Evolutionary conservation across 208 protist genomes (phyloP).

Genomic region (Leishmania mexicana): DNA sequence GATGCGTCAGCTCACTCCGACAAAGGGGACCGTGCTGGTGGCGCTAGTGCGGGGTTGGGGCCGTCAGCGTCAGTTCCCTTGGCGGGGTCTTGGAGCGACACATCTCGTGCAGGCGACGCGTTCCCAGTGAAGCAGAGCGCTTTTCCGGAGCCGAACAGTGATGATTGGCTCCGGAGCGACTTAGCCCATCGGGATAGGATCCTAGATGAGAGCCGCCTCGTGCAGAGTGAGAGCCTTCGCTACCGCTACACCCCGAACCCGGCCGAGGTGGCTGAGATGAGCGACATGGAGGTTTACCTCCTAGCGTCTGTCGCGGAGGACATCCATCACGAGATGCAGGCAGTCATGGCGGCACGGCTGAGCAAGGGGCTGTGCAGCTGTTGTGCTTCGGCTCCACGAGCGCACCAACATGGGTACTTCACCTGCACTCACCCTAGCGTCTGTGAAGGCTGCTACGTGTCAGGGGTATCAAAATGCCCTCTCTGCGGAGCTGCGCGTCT

Average conservation of each 20-base stretch:
- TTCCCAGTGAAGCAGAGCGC: no score
- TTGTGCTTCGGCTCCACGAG: constrained; percentile 16
- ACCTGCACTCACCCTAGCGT: constrained; percentile 40
- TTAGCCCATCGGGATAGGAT: not conserved
- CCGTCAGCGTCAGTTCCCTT: not conserved
- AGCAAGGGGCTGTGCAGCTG: constrained; percentile 46
- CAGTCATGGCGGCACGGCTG: constrained; percentile 47
- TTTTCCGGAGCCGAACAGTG: not conserved
- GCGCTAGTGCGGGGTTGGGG: not conserved
- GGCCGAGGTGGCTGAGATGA: constrained; percentile 68
- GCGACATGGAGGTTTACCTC: constrained; percentile 73
- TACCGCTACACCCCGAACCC: constrained; percentile 67
- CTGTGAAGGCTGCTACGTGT: constrained; percentile 40
- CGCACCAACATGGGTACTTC: constrained; percentile 23
- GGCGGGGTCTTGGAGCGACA: not conserved
- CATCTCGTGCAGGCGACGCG: not conserved
- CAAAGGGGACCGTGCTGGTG: not conserved
- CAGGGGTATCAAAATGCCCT: constrained; percentile 39
- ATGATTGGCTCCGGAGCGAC: not conserved
- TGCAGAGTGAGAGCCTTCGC: constrained; percentile 50
- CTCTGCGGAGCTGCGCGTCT: constrained; percentile 46
- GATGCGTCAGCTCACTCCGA: not conserved
- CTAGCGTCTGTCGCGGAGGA: constrained; percentile 43
- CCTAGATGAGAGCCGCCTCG: constrained; percentile 40
- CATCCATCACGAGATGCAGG: constrained; percentile 35